Evolutionary conservation across 1,284 basidiomycete genomes (phyloP).

Genomic region (Ganoderma boninense): DNA sequence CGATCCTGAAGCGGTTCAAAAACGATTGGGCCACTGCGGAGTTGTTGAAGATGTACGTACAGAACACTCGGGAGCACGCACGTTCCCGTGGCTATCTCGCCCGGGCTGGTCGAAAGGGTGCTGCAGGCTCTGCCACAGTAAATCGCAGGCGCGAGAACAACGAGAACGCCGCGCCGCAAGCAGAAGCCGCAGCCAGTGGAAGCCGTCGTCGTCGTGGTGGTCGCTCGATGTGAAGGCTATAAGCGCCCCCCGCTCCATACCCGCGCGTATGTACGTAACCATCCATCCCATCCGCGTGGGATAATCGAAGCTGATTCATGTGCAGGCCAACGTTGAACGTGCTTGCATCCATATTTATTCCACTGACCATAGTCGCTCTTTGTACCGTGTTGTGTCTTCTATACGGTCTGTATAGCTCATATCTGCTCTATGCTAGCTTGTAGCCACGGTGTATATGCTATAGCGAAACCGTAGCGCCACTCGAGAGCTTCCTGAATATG

Average conservation of each 20-base stretch:
- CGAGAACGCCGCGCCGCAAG: not conserved
- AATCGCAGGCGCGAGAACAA: not conserved
- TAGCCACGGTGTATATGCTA: not conserved
- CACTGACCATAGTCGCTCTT: too few relatives aligned
- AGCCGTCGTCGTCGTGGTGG: not conserved
- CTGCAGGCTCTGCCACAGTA: not conserved
- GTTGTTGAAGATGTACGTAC: constrained; percentile 9
- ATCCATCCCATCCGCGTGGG: not conserved
- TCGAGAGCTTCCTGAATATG: not conserved
- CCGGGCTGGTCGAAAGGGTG: not conserved
- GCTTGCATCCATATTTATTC: too few relatives aligned
- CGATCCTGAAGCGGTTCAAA: constrained; percentile 5
- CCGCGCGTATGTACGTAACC: not conserved
- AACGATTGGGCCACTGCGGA: constrained; percentile 11
- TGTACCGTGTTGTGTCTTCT: too few relatives aligned
- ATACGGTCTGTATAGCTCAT: too few relatives aligned
- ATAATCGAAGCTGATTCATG: too few relatives aligned
- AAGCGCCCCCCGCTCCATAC: not conserved
- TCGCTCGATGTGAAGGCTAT: not conserved
- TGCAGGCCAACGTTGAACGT: too few relatives aligned
- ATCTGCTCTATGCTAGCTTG: too few relatives aligned
- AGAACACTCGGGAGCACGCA: constrained; percentile 12
- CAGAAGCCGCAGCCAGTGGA: not conserved
- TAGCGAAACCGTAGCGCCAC: too few relatives aligned
- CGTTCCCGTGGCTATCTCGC: not conserved